These are phyloP conservation scores for Fusarium nisikadoi DNA, from an alignment of 2,329 filamentous ascomycete species.

Conservation along the genomic window DNA sequence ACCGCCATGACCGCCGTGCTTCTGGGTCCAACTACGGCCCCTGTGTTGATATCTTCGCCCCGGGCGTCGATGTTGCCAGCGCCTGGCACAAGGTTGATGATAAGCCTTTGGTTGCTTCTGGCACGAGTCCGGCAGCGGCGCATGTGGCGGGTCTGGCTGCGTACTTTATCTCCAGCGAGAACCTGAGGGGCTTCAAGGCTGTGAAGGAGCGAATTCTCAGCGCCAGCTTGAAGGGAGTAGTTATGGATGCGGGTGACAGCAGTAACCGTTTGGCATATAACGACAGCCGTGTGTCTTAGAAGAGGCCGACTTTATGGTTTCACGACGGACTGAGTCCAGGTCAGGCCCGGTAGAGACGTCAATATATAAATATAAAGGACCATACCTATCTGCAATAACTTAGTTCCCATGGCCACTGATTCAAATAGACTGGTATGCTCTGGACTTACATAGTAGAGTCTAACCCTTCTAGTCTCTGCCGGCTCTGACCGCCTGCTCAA, in stretches of 20 bases:
- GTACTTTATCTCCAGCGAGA: not conserved
- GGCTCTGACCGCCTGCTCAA: not conserved
- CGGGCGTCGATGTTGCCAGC: not conserved
- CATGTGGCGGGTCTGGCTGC: not conserved
- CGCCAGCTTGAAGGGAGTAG: fast-evolving
- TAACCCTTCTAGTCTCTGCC: not conserved
- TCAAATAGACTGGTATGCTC: not conserved
- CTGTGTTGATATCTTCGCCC: slow-evolving; percentile 2
- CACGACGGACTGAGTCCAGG: too few relatives aligned
- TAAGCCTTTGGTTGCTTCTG: not conserved
- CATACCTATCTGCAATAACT: too few relatives aligned
- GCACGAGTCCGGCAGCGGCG: slow-evolving; percentile 6
- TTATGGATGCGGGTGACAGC: not conserved
- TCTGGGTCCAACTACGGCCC: slow-evolving; percentile 2
- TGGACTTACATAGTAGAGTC: not conserved
- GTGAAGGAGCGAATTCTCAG: not conserved
- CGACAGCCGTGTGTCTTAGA: too few relatives aligned
- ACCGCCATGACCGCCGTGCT: not conserved
- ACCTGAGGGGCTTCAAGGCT: not conserved
- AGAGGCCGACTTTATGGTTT: too few relatives aligned
- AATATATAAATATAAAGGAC: too few relatives aligned
- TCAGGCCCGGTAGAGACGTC: too few relatives aligned
- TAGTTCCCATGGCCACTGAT: too few relatives aligned
- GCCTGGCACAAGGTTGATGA: not conserved
- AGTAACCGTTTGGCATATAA: not conserved